Base-by-base conservation (phyloP, 805 yeast species). In the Zygosaccharomyces rouxii region DNA sequence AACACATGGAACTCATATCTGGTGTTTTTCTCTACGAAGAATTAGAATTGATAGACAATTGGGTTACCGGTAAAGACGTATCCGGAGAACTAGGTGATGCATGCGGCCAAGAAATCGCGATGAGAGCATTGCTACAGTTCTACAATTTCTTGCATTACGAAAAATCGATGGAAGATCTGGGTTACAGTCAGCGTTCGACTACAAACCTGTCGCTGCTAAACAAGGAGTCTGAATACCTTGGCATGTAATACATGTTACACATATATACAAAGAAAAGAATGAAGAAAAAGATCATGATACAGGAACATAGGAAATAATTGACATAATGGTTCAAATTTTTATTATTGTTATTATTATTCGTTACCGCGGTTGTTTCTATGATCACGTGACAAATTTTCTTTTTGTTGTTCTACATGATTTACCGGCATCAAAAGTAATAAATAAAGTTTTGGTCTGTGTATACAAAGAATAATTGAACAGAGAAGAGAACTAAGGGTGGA, bases 1-100 rank as follows among this genome's bases (percentile, higher is more conserved):
- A 82, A 53, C 94, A 92, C 63, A 92, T 94, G 97, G 97, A 90
- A 55, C 72, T 94, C 40, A 86, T 92, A 4, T 88, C 97, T 0
- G 83, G 87, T 51, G 89, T 92, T 2, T 92, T 86, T 59, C 64
- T 94, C 23, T 82, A 89, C 60, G 79, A 87, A 57, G 79, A 81
- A 56, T 71, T 89, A 33, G 79, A 82, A 14, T 66, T 92, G 42
- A 76, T 81, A 51, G 99, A 92, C 62, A 84, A 83, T 52, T 92
- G 98, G 98, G 74, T 92, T 25, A 83, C 82, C 13, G 96, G 96
- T 0, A 77, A 79, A 50, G 95, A 89, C 63, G 71, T 86, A 21
- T 84, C 85, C 25, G 82, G 80, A 16, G 90, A 88, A 53, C 71
- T 87, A 48, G 80, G 79, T 47, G 84, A 83, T 55, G 84, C 95